Conservation (phyloP, 345 rosid genomes). For the Orychophragmus violaceus region DNA sequence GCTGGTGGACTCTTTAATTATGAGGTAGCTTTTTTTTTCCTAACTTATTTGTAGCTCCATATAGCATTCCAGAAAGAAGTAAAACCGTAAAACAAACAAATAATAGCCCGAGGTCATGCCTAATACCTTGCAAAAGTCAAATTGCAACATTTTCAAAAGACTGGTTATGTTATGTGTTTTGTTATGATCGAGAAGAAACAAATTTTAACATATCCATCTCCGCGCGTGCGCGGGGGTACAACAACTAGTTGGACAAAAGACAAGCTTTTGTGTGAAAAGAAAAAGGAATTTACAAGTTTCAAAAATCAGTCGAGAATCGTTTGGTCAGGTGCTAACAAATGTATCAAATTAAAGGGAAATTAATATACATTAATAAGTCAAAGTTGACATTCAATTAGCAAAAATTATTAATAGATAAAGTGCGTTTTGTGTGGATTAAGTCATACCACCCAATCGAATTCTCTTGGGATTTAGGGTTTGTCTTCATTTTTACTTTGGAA, state of each 20-base stretch:
- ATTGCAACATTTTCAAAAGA: background rate
- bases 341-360: background rate
- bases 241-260: too few species aligned
- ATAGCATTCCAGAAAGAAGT: background rate
- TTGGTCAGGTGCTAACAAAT: background rate
- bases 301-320: background rate
- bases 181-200: too few species aligned
- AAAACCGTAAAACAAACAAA: background rate
- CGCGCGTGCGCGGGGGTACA: too few species aligned
- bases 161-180: background rate
- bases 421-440: conserved; percentile 28
- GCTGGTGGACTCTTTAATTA: conserved; percentile 92
- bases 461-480: conserved; percentile 30
- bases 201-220: too few species aligned
- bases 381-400: conserved; percentile 9
- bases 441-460: conserved; percentile 28
- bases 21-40: conserved; percentile 49
- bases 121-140: background rate
- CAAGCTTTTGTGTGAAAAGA: background rate
- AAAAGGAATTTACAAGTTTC: background rate
- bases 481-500: conserved; percentile 29
- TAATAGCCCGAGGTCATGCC: background rate
- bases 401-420: conserved; percentile 4
- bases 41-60: background rate
- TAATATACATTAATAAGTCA: background rate